A percentile compares a stretch with the other conserved stretches of the same genome.
Evolutionary conservation across 2,329 filamentous ascomycete species (phyloP).

Genomic region (Fusarium concolor): DNA sequence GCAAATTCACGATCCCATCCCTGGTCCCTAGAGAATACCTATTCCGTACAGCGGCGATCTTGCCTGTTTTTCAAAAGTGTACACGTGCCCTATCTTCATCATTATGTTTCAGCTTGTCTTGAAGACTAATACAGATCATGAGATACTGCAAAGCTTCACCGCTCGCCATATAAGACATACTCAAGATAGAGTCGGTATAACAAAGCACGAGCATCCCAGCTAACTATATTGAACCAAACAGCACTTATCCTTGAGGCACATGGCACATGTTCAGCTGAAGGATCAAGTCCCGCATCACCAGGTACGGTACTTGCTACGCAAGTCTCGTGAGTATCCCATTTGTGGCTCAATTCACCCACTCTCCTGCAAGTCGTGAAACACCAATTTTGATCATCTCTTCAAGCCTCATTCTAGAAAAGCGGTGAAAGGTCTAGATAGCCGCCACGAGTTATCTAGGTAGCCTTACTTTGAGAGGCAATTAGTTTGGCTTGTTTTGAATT

Average conservation of each 20-base stretch:
- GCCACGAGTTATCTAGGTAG: slow-evolving; percentile 13
- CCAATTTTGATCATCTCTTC: slow-evolving; percentile 4
- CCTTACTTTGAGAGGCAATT: slow-evolving; percentile 7
- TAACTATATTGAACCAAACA: slow-evolving; percentile 11
- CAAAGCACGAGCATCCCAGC: slow-evolving; percentile 8
- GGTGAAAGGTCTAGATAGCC: slow-evolving; percentile 32
- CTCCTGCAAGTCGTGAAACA: slow-evolving; percentile 22
- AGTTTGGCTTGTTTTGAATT: slow-evolving; percentile 8
- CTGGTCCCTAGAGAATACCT: background rate
- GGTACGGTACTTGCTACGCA: slow-evolving; percentile 4
- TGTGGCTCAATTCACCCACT: slow-evolving; percentile 27
- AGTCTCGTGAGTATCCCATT: slow-evolving; percentile 23
- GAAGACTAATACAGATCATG: background rate
- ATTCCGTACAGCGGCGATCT: slow-evolving; percentile 4
- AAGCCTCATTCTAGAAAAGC: slow-evolving; percentile 39
- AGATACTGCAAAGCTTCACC: slow-evolving; percentile 8
- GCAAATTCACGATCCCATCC: slow-evolving; percentile 14
- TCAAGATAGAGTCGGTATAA: slow-evolving; percentile 3
- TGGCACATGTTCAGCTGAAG: slow-evolving; percentile 26
- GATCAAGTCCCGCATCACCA: slow-evolving; percentile 13
- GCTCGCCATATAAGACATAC: slow-evolving; percentile 2
- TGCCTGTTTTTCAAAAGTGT: background rate
- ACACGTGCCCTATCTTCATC: slow-evolving; percentile 26
- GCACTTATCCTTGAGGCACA: slow-evolving; percentile 22
- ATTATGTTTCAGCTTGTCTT: background rate